Evolutionary conservation across 805 yeast genomes (phyloP).

Genomic region (Maudiozyma barnettii): DNA sequence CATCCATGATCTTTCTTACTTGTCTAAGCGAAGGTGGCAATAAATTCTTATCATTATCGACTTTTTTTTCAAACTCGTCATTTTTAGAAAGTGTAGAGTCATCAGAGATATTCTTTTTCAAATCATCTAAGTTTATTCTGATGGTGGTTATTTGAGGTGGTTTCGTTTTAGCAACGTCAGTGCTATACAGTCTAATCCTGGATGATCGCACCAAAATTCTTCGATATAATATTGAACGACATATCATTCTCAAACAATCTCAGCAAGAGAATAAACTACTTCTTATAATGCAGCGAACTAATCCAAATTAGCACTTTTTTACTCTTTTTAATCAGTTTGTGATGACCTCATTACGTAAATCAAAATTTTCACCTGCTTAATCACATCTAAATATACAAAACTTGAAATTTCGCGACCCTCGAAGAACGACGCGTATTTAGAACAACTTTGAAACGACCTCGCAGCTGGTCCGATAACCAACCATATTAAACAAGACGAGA

Average conservation of each 20-base stretch:
- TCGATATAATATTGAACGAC: not conserved
- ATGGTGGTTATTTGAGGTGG: not conserved
- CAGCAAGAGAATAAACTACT: too few species aligned
- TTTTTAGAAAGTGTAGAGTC: not conserved
- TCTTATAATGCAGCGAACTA: too few species aligned
- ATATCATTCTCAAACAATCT: not conserved
- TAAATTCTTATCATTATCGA: not conserved
- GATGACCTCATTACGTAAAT: too few species aligned
- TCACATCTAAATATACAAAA: too few species aligned
- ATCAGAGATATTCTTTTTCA: not conserved
- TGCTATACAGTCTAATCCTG: not conserved
- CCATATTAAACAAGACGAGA: too few species aligned
- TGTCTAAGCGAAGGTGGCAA: slow-evolving; percentile 31
- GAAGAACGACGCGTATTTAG: too few species aligned
- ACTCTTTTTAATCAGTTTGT: too few species aligned
- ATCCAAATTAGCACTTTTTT: too few species aligned
- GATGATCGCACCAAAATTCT: not conserved
- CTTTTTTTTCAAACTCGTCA: not conserved
- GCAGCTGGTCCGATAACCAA: too few species aligned
- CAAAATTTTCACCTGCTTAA: too few species aligned
- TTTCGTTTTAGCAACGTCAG: not conserved
- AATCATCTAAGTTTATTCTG: not conserved
- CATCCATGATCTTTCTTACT: slow-evolving; percentile 35
- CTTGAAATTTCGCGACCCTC: too few species aligned
- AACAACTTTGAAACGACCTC: too few species aligned